Evolutionary conservation across 371 early-diverging fungal genomes (phyloP).

Genomic region (Circinella umbellata): DNA sequence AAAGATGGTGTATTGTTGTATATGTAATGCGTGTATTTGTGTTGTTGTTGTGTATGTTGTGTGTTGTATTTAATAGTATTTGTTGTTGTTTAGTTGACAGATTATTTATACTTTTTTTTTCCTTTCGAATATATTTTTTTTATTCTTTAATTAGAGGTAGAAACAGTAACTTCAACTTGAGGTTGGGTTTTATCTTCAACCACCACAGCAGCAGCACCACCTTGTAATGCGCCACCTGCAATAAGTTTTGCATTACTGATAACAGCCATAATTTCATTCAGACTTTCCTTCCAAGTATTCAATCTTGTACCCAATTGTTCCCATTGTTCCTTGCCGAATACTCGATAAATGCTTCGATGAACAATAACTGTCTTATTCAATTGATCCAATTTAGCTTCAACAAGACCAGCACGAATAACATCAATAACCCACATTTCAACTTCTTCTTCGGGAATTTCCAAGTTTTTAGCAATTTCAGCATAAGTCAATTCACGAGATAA

Average conservation of each 20-base stretch:
- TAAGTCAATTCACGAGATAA: conserved; percentile 76
- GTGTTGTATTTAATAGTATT: no score
- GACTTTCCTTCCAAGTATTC: conserved; percentile 80
- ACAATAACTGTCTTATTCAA: conserved; percentile 74
- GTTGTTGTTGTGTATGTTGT: not conserved
- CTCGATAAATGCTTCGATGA: conserved; percentile 85
- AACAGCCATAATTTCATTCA: conserved; percentile 81
- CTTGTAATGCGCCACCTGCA: conserved; percentile 55
- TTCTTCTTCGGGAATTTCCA: conserved; percentile 80
- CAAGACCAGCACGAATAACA: conserved; percentile 87
- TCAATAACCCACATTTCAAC: conserved; percentile 95
- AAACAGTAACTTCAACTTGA: conserved; percentile 20
- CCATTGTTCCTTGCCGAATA: conserved; percentile 88
- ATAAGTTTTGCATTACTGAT: conserved; percentile 83
- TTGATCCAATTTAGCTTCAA: conserved; percentile 96
- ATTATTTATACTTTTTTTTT: no score
- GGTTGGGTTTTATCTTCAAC: conserved; percentile 42
- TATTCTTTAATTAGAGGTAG: conserved; percentile 16
- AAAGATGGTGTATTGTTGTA: not conserved
- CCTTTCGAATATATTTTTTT: not conserved
- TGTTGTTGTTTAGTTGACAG: no score
- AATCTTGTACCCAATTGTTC: conserved; percentile 70
- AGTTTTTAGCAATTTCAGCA: conserved; percentile 70
- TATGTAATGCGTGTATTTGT: not conserved
- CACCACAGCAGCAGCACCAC: conserved; percentile 43